Evolutionary conservation across 148 eudicot species (phyloP), one percentile per base, ranked within the genome.

Genomic region (Chenopodium formosanum): DNA sequence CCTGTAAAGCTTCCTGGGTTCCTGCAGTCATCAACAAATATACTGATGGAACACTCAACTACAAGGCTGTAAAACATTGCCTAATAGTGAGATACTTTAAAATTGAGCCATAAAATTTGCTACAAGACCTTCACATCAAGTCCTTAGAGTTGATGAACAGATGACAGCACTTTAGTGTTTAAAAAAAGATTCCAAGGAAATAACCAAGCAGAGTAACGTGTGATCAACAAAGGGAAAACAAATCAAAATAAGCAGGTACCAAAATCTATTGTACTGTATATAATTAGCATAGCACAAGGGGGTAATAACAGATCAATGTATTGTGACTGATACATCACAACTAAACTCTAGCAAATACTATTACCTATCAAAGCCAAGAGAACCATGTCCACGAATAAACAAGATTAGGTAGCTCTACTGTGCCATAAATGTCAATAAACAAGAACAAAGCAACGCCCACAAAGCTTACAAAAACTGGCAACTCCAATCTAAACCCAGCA

Each of bases 391-490:
- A 62, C 63, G 29, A 66, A 70, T 25, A 74, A 20, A 40, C 53
- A 74, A 20, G 80, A 74, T 22, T n/a, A 37, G 12, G 46, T n/a
- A 70, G 44, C 46, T 70, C 81, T 72, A 82, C 25, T 70, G 69
- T 46, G 58, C 44, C 72, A 52, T 13, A 25, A 76, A 13, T 52
- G 84, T 77, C 78, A 84, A 84, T 32, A 74, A 79, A 81, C 78
- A 58, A 71, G 52, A 79, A 78, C 76, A 70, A 70, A 79, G 32
- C 32, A 60, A 23, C 75, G 78, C 76, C 80, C 79, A 76, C 83
- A 76, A 80, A 80, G 71, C 83, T 84, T 72, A 70, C 76, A 75
- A 84, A 79, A 78, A 40, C 81, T 64, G 80, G 82, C 20, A 65
- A 63, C 75, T 65, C 75, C 40, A 73, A 73, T 14, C 84, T 78